These are phyloP conservation scores for Clavaria fumosa DNA, from an alignment of 768 basidiomycete genomes.

Conservation along the genomic window DNA sequence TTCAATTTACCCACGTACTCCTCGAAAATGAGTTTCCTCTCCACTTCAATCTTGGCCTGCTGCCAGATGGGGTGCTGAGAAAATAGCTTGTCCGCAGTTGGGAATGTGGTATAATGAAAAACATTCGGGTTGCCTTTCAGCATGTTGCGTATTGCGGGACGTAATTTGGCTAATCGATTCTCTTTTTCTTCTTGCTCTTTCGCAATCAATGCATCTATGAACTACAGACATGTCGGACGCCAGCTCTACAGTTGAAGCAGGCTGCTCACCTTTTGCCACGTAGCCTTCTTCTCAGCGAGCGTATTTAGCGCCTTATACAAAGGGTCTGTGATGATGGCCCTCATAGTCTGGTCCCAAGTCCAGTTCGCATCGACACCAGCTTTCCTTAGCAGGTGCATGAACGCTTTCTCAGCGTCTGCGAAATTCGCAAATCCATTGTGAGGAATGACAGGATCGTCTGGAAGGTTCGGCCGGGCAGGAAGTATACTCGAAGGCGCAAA, in stretches of 20 bases:
- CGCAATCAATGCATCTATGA: conserved; percentile 55
- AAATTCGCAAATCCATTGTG: conserved; percentile 77
- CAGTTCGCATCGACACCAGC: conserved; percentile 82
- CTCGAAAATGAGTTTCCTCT: conserved; percentile 78
- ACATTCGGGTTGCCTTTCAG: conserved; percentile 78
- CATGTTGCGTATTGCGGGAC: conserved; percentile 78
- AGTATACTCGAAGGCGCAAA: conserved; percentile 43
- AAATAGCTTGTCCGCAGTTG: conserved; percentile 78
- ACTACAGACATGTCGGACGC: too few relatives aligned
- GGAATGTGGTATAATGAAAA: conserved; percentile 83
- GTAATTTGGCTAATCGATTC: conserved; percentile 65
- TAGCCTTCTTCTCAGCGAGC: conserved; percentile 85
- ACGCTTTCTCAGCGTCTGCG: conserved; percentile 90
- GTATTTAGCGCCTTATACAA: conserved; percentile 89
- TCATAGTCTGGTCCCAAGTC: conserved; percentile 98
- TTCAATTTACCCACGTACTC: conserved; percentile 82
- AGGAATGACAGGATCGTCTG: conserved; percentile 79
- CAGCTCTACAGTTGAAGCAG: too few relatives aligned
- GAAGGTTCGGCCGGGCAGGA: conserved; percentile 64
- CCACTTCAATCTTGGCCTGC: conserved; percentile 70
- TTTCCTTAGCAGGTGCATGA: conserved; percentile 77
- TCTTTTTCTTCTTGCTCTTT: conserved; percentile 84
- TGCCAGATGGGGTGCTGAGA: conserved; percentile 85
- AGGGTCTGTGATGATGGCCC: conserved; percentile 95
- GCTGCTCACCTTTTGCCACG: conserved; percentile 81